phyloP scores from a whole-genome alignment of 805 yeast species.

The Lipomyces chichibuensis region DNA sequence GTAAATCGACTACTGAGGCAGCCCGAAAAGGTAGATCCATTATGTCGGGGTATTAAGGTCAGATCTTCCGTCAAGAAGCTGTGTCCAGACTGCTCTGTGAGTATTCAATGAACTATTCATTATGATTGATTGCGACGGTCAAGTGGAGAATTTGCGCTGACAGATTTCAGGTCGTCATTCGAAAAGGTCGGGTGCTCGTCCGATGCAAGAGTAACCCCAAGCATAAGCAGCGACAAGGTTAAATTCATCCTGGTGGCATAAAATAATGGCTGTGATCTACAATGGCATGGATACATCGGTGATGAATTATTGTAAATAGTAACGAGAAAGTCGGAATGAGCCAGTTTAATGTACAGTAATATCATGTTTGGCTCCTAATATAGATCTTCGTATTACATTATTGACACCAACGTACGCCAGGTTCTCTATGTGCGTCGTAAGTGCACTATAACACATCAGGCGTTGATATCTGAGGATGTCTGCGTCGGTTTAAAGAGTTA shows the following conservation, averaged over 20 bases:
- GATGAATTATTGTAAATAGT: background rate
- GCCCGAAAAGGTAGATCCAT: conserved; percentile 1
- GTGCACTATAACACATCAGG: background rate
- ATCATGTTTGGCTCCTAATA: background rate
- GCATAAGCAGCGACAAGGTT: conserved; percentile 83
- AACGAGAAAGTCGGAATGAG: background rate
- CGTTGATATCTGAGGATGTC: background rate
- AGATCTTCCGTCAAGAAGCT: conserved; percentile 91
- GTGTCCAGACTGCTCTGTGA: conserved; percentile 80
- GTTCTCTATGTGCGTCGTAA: background rate
- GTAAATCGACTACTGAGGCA: background rate
- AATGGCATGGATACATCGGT: background rate
- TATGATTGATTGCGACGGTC: background rate
- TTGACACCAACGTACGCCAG: too few species aligned
- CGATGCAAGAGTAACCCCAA: conserved; percentile 90
- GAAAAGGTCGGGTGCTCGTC: conserved; percentile 93
- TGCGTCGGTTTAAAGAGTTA: background rate
- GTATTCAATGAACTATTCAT: conserved; percentile 31
- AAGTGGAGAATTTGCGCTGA: background rate
- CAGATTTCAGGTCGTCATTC: conserved; percentile 66
- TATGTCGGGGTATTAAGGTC: conserved; percentile 78
- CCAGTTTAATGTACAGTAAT: background rate
- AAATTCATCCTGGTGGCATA: background rate
- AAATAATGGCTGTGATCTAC: background rate
- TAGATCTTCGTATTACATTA: background rate